A percentile compares a stretch with the other conserved stretches of the same genome.
Conservation (phyloP, 768 basidiomycete species). For the Candolleomyces aberdarensis region DNA sequence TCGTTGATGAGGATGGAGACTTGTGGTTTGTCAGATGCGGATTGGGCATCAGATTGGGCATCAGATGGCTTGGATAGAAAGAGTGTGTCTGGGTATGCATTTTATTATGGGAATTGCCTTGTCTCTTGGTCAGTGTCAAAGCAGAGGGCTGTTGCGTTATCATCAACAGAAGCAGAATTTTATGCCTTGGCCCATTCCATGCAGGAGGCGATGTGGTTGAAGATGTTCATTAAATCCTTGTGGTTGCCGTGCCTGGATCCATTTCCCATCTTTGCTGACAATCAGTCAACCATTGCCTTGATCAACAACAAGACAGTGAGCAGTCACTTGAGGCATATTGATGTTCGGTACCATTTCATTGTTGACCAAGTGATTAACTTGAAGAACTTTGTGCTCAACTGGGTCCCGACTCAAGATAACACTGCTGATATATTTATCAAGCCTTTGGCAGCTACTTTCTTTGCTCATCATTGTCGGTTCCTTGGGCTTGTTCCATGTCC, state of each 20-base stretch:
- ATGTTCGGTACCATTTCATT: constrained; percentile 33
- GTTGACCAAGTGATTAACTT: constrained; percentile 20
- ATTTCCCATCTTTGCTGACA: constrained; percentile 20
- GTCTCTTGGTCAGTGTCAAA: constrained; percentile 32
- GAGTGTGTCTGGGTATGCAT: constrained; percentile 31
- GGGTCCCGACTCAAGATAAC: constrained; percentile 30
- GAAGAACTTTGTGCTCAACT: constrained; percentile 16
- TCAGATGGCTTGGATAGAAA: constrained; percentile 15
- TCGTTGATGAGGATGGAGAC: neutral
- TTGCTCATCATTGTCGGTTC: constrained; percentile 11
- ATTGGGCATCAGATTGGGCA: too few relatives aligned
- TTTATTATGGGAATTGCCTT: constrained; percentile 17
- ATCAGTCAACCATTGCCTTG: constrained; percentile 13
- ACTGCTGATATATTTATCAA: constrained; percentile 42
- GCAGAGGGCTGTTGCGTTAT: constrained; percentile 29
- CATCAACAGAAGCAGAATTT: constrained; percentile 36
- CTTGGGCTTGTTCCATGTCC: neutral
- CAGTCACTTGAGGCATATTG: constrained; percentile 26
- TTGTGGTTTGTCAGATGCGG: constrained; percentile 22
- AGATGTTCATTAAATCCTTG: constrained; percentile 15
- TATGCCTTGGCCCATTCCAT: constrained; percentile 28
- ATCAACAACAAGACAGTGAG: constrained; percentile 20
- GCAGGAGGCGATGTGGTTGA: constrained; percentile 24
- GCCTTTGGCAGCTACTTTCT: constrained; percentile 15
- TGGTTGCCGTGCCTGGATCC: constrained; percentile 8